phyloP scores from a whole-genome alignment of 768 basidiomycete species.

The Cystofilobasidium capitatum region DNA sequence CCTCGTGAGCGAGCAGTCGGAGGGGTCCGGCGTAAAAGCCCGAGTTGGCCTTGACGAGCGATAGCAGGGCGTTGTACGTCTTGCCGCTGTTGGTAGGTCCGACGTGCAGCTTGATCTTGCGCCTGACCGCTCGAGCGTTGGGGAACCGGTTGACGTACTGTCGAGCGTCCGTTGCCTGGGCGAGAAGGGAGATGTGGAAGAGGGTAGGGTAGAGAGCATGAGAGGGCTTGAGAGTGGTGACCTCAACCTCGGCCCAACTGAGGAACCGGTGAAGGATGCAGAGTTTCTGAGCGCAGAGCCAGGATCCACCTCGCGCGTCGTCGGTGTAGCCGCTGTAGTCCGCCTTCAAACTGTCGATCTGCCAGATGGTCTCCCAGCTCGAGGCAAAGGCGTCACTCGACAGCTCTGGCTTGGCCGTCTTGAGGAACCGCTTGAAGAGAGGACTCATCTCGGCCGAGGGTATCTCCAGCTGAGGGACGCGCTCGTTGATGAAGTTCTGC shows the following conservation, averaged over 20 bases:
- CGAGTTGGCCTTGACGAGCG: slow-evolving; percentile 59
- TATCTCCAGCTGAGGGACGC: slow-evolving; percentile 1
- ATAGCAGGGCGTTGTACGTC: slow-evolving; percentile 83
- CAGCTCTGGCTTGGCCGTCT: not conserved
- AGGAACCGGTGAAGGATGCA: slow-evolving; percentile 24
- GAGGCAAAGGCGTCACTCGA: too few species aligned
- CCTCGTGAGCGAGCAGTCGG: slow-evolving; percentile 86
- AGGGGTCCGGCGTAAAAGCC: slow-evolving; percentile 89
- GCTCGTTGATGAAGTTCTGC: not conserved
- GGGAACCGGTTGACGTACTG: slow-evolving; percentile 32
- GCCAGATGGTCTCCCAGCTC: slow-evolving; percentile 12
- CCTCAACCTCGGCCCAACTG: slow-evolving; percentile 6
- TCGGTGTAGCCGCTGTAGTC: slow-evolving; percentile 9
- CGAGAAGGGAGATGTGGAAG: slow-evolving; percentile 5
- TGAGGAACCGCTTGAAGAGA: slow-evolving; percentile 1
- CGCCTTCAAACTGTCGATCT: not conserved
- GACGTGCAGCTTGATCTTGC: slow-evolving; percentile 87
- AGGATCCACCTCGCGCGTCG: slow-evolving; percentile 19
- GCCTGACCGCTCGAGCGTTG: slow-evolving; percentile 51
- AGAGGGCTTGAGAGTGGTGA: not conserved
- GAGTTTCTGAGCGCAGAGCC: slow-evolving; percentile 7
- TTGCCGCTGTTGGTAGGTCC: slow-evolving; percentile 98
- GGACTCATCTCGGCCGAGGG: not conserved
- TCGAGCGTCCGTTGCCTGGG: slow-evolving; percentile 31
- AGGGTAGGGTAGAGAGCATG: not conserved